Conservation (phyloP, 306 rosid genomes). For the Corylus heterophylla region DNA sequence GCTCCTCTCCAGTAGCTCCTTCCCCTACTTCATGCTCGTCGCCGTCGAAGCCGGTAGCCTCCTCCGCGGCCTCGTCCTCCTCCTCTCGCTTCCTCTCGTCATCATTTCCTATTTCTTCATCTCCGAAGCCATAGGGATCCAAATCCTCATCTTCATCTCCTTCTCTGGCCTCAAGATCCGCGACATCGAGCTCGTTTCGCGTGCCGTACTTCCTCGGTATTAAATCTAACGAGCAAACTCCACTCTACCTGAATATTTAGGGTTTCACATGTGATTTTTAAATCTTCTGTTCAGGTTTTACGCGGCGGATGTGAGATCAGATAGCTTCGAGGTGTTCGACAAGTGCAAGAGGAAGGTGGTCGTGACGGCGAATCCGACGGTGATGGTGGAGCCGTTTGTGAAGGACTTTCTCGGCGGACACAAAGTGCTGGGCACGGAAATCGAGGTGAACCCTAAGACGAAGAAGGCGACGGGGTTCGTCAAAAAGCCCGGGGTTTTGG, state of each 20-base stretch:
- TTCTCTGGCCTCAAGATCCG: conserved; percentile 88
- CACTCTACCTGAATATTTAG: background rate
- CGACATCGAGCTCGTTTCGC: conserved; percentile 89
- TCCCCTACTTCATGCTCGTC: conserved; percentile 94
- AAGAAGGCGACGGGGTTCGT: conserved; percentile 95
- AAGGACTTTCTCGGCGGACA: conserved; percentile 86
- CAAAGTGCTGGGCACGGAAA: conserved; percentile 84
- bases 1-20: conserved; percentile 68
- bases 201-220: conserved; percentile 88
- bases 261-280: background rate
- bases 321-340: conserved; percentile 84
- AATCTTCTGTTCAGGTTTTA: conserved; percentile 53
- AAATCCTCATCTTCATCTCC: conserved; percentile 91
- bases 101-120: conserved; percentile 78
- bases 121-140: conserved; percentile 89
- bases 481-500: conserved; percentile 90
- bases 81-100: conserved; percentile 75
- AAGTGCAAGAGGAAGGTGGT: conserved; percentile 85
- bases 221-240: too few species aligned
- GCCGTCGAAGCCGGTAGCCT: conserved; percentile 98
- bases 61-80: conserved; percentile 81
- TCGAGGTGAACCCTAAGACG: conserved; percentile 90
- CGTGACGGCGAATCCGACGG: conserved; percentile 89
- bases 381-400: conserved; percentile 95
- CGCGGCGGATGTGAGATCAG: conserved; percentile 86